Evolutionary conservation across 179 eudicot genomes (phyloP), one percentile per base, ranked within the genome.

Genomic region (Actinidia chinensis): DNA sequence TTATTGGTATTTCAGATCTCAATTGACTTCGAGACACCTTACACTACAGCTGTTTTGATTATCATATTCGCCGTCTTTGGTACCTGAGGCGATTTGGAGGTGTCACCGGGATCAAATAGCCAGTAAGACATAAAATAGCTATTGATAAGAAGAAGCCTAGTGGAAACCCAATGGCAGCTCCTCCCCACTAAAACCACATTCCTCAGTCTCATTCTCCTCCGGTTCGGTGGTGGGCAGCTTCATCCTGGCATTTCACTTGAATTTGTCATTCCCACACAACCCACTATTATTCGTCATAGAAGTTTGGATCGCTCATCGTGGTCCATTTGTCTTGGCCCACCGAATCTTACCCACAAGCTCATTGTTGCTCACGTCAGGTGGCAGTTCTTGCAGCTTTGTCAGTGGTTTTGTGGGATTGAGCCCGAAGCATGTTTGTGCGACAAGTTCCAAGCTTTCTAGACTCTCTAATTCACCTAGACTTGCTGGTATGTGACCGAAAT

Each of bases 181-280:
- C 92, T 76, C 80, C 81, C 92, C 89, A 84, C 1, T 83, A 79
- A 76, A 87, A 81, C 77, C 80, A 67, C 15, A 59, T 61, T 80
- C 86, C 64, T 86, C 60, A 1, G 9, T n/a, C 28, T 73, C 68
- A 42, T 60, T 59, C 23, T 75, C 78, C 54, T 76, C 20, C 33
- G 42, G 55, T 20, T 58, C 71, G 25, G 54, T 68, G 60, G 70
- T 47, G 12, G 82, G 67, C 51, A 68, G n/a, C 66, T 25, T 25
- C 0, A 6, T 61, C 83, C n/a, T 83, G 85, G 59, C 93, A 88
- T 2, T 68, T 63, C 12, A 90, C 78, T 69, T 56, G 82, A 58
- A 90, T 90, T 79, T 83, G 87, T n/a, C 71, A 56, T n/a, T 65
- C 93, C 93, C 90, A 66, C 93, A 90, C 55, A 90, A 51, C 20